Evolutionary conservation across 1,284 basidiomycete genomes (phyloP).

Genomic region (Puccinia novopanici): DNA sequence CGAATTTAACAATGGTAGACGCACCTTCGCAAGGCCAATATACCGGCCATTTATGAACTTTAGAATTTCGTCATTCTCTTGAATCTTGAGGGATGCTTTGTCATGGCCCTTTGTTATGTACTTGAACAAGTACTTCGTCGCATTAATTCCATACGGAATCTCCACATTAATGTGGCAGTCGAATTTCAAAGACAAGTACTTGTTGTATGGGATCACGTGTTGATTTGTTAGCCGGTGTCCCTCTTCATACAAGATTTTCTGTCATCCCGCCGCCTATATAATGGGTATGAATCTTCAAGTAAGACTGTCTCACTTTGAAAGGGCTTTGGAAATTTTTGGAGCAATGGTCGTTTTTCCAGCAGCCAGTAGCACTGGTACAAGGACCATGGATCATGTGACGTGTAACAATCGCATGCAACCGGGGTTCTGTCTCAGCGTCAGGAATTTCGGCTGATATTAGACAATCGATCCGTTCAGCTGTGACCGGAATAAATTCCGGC

Average conservation of each 20-base stretch:
- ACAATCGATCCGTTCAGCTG: neutral
- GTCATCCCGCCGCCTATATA: neutral
- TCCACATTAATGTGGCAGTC: too few relatives aligned
- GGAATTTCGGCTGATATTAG: conserved; percentile 7
- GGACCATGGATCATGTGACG: conserved; percentile 13
- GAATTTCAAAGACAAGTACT: too few relatives aligned
- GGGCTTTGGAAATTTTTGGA: neutral
- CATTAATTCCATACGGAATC: too few relatives aligned
- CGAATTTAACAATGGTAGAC: neutral
- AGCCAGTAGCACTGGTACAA: neutral
- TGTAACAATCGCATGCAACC: neutral
- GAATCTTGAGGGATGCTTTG: too few relatives aligned
- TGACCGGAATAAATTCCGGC: neutral
- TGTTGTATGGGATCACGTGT: too few relatives aligned
- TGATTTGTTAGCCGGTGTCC: neutral
- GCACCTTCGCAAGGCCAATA: conserved; percentile 2
- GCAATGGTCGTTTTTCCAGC: neutral
- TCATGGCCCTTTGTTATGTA: conserved; percentile 2
- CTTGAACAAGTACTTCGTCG: too few relatives aligned
- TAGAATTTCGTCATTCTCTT: neutral
- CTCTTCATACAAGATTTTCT: neutral
- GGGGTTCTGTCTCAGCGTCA: neutral
- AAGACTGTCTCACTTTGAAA: neutral
- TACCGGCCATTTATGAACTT: neutral
- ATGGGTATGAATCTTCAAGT: neutral